phyloP scores from a whole-genome alignment of 345 rosid species.

The Moringa oleifera region DNA sequence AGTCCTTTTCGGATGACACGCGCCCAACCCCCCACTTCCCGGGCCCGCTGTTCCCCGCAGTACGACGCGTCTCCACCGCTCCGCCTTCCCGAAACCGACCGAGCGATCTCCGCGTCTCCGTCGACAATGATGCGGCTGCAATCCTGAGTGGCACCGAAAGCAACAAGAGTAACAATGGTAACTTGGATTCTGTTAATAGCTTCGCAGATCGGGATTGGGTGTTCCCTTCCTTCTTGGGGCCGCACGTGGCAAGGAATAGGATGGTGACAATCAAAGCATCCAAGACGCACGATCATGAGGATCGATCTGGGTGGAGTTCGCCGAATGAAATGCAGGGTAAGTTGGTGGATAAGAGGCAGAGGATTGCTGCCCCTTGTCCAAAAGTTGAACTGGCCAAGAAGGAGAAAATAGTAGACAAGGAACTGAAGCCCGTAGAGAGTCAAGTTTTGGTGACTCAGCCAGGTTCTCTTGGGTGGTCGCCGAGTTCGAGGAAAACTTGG shows the following conservation, averaged over 20 bases:
- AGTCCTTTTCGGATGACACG: slow-evolving; percentile 28
- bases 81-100: slow-evolving; percentile 13
- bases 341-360: slow-evolving; percentile 24
- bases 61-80: slow-evolving; percentile 33
- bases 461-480: slow-evolving; percentile 25
- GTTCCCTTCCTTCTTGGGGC: slow-evolving; percentile 56
- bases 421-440: slow-evolving; percentile 23
- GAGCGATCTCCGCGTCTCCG: slow-evolving; percentile 37
- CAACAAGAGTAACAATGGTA: neutral
- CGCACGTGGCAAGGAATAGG: slow-evolving; percentile 41
- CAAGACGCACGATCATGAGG: slow-evolving; percentile 19
- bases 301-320: slow-evolving; percentile 6
- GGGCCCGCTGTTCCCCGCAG: slow-evolving; percentile 54
- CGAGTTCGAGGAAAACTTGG: slow-evolving; percentile 26
- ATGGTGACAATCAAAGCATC: slow-evolving; percentile 30
- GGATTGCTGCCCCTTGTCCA: slow-evolving; percentile 8
- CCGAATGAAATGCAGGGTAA: slow-evolving; percentile 16
- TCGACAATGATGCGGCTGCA: slow-evolving; percentile 7
- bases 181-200: slow-evolving; percentile 3
- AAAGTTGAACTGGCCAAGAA: neutral
- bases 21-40: slow-evolving; percentile 45
- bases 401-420: slow-evolving; percentile 11
- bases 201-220: slow-evolving; percentile 56
- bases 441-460: slow-evolving; percentile 23
- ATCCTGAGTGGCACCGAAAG: neutral